Evolutionary conservation across 768 basidiomycete species (phyloP).

Genomic region (Psilocybe sp.): DNA sequence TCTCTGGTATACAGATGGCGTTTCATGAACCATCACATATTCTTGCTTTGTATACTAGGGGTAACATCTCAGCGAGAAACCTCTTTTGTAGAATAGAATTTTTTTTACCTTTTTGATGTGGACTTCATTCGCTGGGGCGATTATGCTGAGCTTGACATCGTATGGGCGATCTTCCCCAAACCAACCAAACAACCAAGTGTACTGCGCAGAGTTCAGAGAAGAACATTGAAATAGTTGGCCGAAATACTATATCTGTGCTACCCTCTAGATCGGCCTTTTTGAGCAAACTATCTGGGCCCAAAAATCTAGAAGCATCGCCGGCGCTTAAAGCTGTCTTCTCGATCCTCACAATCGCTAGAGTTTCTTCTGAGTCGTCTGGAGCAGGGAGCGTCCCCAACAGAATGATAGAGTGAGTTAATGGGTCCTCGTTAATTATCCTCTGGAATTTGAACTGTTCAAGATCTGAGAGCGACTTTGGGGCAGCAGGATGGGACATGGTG

Average conservation of each 20-base stretch:
- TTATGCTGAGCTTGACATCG: slow-evolving; percentile 81
- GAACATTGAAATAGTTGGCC: not conserved
- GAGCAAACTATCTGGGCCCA: slow-evolving; percentile 36
- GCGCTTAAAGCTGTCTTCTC: slow-evolving; percentile 72
- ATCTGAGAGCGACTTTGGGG: slow-evolving; percentile 28
- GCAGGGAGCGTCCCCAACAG: slow-evolving; percentile 65
- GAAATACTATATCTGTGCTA: slow-evolving; percentile 65
- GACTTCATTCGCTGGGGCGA: slow-evolving; percentile 86
- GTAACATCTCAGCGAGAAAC: not conserved
- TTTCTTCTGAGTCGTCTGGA: slow-evolving; percentile 12
- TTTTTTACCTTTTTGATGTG: slow-evolving; percentile 76
- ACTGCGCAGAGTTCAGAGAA: slow-evolving; percentile 41
- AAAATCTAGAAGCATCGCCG: slow-evolving; percentile 31
- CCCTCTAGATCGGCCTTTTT: slow-evolving; percentile 46
- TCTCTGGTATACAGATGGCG: slow-evolving; percentile 67
- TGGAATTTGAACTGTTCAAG: slow-evolving; percentile 55
- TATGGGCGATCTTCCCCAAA: slow-evolving; percentile 39
- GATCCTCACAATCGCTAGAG: slow-evolving; percentile 65
- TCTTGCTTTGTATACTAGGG: slow-evolving; percentile 75
- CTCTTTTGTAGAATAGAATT: not conserved
- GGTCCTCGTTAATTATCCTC: slow-evolving; percentile 59
- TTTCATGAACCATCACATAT: slow-evolving; percentile 74
- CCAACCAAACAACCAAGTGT: slow-evolving; percentile 81
- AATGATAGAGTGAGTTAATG: slow-evolving; percentile 55
- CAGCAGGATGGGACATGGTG: slow-evolving; percentile 31